Evolutionary conservation across 176 grass and related monocot genomes (phyloP).

Genomic region (Musa beccarii): DNA sequence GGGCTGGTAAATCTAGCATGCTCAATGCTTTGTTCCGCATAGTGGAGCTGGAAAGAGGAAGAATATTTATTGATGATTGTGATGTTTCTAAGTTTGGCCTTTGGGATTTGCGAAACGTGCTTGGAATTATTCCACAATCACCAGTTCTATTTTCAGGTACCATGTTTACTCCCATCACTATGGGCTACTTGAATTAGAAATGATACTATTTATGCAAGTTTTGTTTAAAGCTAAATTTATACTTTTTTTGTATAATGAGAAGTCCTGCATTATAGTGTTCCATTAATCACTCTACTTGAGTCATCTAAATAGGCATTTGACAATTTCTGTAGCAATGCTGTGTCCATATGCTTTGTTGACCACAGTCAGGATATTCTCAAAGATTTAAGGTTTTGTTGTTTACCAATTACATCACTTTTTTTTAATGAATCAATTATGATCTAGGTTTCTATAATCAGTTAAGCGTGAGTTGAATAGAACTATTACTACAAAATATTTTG

Average conservation of each 20-base stretch:
- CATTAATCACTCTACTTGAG: too few relatives aligned
- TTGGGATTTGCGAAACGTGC: conserved; percentile 89
- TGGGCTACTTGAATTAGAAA: background rate
- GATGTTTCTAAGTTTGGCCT: conserved; percentile 83
- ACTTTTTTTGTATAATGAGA: background rate
- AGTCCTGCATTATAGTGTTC: background rate
- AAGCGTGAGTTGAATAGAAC: background rate
- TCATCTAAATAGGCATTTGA: too few relatives aligned
- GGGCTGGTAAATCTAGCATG: conserved; percentile 98
- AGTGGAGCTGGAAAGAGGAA: conserved; percentile 76
- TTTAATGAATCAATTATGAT: background rate
- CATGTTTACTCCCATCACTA: background rate
- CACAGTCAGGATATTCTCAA: background rate
- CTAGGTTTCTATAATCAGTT: too few relatives aligned
- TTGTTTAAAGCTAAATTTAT: background rate
- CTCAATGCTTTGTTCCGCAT: conserved; percentile 95
- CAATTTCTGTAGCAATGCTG: too few relatives aligned
- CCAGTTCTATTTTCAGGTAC: conserved; percentile 96
- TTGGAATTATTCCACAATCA: conserved; percentile 96
- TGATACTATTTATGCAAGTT: background rate
- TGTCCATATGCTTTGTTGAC: too few relatives aligned
- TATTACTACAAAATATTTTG: background rate
- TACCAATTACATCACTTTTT: background rate
- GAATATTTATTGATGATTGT: conserved; percentile 71
- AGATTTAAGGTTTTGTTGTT: too few relatives aligned